Evolutionary conservation across 1,139 yeast genomes (phyloP).

Genomic region (Kluyveromyces sp.): DNA sequence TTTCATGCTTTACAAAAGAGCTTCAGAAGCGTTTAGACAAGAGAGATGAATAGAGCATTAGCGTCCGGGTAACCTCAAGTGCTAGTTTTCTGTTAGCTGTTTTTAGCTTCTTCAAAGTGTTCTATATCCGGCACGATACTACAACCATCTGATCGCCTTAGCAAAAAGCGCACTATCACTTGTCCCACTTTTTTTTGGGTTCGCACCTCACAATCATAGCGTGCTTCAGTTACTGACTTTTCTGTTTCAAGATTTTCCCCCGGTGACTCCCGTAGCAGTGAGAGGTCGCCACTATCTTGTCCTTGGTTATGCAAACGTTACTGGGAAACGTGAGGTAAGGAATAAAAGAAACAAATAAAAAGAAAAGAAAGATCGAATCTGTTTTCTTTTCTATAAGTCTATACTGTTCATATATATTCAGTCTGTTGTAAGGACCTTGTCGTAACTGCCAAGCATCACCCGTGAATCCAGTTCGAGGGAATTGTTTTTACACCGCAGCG

Average conservation of each 20-base stretch:
- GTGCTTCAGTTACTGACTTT: no score
- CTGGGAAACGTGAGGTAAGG: neutral
- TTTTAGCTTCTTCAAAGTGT: neutral
- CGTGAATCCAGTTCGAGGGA: neutral
- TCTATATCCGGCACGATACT: no score
- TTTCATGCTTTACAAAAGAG: no score
- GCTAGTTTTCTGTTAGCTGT: neutral
- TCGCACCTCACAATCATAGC: no score
- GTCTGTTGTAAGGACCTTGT: neutral
- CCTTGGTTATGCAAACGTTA: neutral
- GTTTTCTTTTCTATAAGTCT: neutral
- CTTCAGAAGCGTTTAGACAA: no score
- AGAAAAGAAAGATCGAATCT: neutral
- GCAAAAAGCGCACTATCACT: no score
- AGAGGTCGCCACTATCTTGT: neutral
- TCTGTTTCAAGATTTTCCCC: no score
- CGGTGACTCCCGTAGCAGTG: neutral
- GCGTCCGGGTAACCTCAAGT: neutral
- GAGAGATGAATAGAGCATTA: neutral
- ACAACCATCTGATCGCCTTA: no score
- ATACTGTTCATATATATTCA: neutral
- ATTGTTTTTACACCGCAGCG: neutral
- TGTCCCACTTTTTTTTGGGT: no score
- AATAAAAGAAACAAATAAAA: neutral
- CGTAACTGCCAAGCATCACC: neutral